phyloP scores from a whole-genome alignment of 768 basidiomycete genomes.

The Pisolithus microcarpus region DNA sequence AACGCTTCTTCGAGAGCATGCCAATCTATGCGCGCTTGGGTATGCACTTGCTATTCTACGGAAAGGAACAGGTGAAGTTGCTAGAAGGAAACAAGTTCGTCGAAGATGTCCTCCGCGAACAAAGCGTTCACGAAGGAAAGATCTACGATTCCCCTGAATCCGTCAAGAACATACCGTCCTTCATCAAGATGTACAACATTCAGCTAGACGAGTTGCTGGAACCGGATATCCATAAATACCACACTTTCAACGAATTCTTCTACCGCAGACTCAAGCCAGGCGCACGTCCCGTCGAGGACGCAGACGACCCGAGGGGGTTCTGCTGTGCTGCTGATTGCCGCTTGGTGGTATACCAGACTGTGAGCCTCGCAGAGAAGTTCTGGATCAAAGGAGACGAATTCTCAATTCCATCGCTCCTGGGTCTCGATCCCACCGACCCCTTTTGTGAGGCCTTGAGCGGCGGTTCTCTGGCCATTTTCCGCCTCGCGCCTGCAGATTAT shows the following conservation, averaged over 20 bases:
- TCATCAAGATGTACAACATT: conserved; percentile 50
- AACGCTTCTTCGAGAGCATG: conserved; percentile 67
- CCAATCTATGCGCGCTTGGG: conserved; percentile 63
- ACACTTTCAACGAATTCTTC: conserved; percentile 78
- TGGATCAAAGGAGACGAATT: conserved; percentile 78
- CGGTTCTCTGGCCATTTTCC: conserved; percentile 56
- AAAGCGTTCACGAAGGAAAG: conserved; percentile 50
- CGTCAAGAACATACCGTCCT: conserved; percentile 45
- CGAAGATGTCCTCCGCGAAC: conserved; percentile 44
- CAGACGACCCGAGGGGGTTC: conserved; percentile 43
- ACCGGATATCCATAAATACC: conserved; percentile 54
- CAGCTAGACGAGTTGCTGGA: conserved; percentile 53
- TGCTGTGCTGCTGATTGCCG: conserved; percentile 69
- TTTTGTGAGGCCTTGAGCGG: conserved; percentile 35
- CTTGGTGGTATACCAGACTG: conserved; percentile 57
- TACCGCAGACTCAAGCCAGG: conserved; percentile 47
- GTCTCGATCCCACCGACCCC: conserved; percentile 37
- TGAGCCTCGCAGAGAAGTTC: conserved; percentile 55
- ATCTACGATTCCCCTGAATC: conserved; percentile 51
- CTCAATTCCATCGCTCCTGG: conserved; percentile 53
- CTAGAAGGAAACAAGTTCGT: conserved; percentile 41
- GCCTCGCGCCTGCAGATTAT: conserved; percentile 76
- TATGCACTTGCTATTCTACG: conserved; percentile 73
- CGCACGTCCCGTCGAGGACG: conserved; percentile 55
- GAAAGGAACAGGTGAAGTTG: conserved; percentile 41